Base-by-base conservation (phyloP, 805 yeast species). In the Ogataea sp. region DNA sequence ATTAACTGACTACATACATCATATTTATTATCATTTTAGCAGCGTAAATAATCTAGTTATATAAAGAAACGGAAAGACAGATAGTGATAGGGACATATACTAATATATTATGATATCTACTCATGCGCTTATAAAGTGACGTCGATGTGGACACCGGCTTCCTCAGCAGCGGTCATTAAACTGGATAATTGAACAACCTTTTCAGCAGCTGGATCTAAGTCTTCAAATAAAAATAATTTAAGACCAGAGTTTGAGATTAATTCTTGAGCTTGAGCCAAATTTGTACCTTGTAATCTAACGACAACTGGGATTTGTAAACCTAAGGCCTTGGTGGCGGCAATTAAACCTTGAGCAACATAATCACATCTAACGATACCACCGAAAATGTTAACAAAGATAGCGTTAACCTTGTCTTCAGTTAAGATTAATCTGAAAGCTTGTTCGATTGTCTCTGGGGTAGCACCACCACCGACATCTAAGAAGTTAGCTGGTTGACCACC, bases 291-390 rank as follows among this genome's bases (percentile, higher is more conserved):
- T 61, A 93, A 75, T 79, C 99, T 87, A 46, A 89, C 97, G 52
- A 93, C 95, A 57, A 93, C 93, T 51, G 98, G 99, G 41, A 93
- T 84, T 48, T 75, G 79, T 63, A 93, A 80, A 57, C 83, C 80
- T 73, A 93, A 78, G 72, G 83, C 83, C 70, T 87, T 87, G 50
- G 97, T 80, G 39, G 96, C 96, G 50, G 89, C 85, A 56, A 93
- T 89, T 62, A 93, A 78, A 68, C 99, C 99, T 70, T 81, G 80
- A 56, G 99, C 99, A 48, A 93, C 97, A 71, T 80, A 87, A 70
- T 93, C 99, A 71, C 98, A 93, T 76, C 99, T 87, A 55, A 93
- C 98, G 55, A 93, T 93, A 73, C 99, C 98, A 65, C 99, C 99
- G 58, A 93, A 93, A 58, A 93, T 93, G 78, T 93, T 93, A 60